Evolutionary conservation across 2,329 filamentous ascomycete species (phyloP).

Genomic region (Pezicula neosporulosa): DNA sequence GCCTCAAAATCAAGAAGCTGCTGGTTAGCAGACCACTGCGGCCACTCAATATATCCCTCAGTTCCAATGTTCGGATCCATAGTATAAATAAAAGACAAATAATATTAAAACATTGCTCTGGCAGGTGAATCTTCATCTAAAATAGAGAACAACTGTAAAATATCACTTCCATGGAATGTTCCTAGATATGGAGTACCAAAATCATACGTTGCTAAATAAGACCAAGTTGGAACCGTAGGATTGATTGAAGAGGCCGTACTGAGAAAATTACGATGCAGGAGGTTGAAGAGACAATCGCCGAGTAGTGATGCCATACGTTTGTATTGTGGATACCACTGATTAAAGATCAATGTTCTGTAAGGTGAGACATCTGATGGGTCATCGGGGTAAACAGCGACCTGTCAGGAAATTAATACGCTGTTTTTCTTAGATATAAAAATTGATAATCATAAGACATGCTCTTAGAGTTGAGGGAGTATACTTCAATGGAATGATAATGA

Average conservation of each 20-base stretch:
- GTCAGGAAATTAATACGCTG: slow-evolving; percentile 21
- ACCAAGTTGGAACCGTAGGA: slow-evolving; percentile 64
- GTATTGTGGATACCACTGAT: slow-evolving; percentile 72
- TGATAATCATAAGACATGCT: no score
- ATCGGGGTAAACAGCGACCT: slow-evolving; percentile 63
- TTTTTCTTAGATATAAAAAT: no score
- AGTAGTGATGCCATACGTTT: slow-evolving; percentile 74
- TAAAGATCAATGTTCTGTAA: slow-evolving; percentile 63
- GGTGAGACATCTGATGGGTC: slow-evolving; percentile 54
- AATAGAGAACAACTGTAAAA: slow-evolving; percentile 59
- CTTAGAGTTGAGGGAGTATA: no score
- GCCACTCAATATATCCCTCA: slow-evolving; percentile 41
- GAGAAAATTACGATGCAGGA: slow-evolving; percentile 66
- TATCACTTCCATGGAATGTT: slow-evolving; percentile 70
- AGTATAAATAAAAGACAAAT: slow-evolving; percentile 68
- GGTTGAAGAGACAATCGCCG: slow-evolving; percentile 72
- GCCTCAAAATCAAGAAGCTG: slow-evolving; percentile 47
- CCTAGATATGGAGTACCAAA: slow-evolving; percentile 69
- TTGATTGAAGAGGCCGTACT: slow-evolving; percentile 38
- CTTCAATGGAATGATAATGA: no score
- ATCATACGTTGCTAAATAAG: slow-evolving; percentile 70
- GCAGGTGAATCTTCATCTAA: slow-evolving; percentile 41
- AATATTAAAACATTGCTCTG: slow-evolving; percentile 61
- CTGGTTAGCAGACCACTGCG: slow-evolving; percentile 46
- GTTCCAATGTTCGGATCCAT: slow-evolving; percentile 63